Evolutionary conservation across 495 filamentous ascomycete species (phyloP).

Genomic region (Xylaria bambusicola): DNA sequence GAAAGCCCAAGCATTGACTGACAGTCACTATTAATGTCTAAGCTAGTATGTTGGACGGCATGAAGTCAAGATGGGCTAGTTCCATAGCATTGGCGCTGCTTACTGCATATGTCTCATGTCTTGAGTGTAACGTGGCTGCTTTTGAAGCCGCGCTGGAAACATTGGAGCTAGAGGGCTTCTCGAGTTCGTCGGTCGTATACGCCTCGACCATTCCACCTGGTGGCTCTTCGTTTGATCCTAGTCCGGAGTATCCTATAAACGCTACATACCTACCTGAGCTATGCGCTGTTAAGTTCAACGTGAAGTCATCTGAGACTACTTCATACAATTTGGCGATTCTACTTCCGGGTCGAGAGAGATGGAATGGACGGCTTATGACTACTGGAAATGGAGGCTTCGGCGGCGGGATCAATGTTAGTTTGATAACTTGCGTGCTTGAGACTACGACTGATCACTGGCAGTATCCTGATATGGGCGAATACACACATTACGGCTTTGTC

Average conservation of each 20-base stretch:
- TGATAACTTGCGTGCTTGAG: background rate
- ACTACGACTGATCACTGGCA: background rate
- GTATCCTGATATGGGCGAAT: conserved; percentile 23
- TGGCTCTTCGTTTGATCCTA: conserved; percentile 7
- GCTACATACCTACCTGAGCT: conserved; percentile 44
- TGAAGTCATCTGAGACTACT: conserved; percentile 42
- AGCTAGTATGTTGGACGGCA: background rate
- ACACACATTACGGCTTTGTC: conserved; percentile 50
- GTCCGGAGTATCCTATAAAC: conserved; percentile 19
- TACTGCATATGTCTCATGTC: background rate
- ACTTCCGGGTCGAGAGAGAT: conserved; percentile 37
- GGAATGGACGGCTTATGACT: conserved; percentile 23
- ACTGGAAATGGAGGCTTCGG: conserved; percentile 21
- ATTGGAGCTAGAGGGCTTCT: background rate
- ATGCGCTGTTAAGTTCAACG: conserved; percentile 51
- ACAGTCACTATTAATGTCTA: too few relatives aligned
- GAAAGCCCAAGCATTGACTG: too few relatives aligned
- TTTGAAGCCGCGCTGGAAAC: background rate
- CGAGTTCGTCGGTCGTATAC: background rate
- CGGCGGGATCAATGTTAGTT: conserved; percentile 21
- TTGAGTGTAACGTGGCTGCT: background rate
- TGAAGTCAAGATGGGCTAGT: background rate
- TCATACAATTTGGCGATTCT: conserved; percentile 50
- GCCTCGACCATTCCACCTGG: background rate
- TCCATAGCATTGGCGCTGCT: background rate